These are phyloP conservation scores for Sphagnum fallax DNA, from an alignment of 228 moss, liverwort and hornwort species.

Conservation along the genomic window DNA sequence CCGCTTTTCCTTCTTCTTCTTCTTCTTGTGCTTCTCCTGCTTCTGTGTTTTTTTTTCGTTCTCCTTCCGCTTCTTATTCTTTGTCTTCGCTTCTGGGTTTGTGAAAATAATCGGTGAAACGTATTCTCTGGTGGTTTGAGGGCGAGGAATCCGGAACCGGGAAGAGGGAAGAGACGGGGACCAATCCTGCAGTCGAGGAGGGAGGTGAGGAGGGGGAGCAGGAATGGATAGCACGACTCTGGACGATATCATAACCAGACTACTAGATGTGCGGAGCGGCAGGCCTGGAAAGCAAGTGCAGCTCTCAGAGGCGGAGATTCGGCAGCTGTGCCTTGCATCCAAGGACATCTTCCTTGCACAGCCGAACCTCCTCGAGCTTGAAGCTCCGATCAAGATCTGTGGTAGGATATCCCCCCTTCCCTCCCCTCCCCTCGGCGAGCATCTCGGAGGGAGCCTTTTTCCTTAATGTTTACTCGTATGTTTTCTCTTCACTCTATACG, in stretches of 20 bases:
- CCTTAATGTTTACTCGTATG: not conserved
- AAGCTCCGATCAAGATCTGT: conserved; percentile 99
- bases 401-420: conserved; percentile 23
- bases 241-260: conserved; percentile 88
- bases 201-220: conserved; percentile 26
- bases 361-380: conserved; percentile 98
- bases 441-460: not conserved
- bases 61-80: too few relatives aligned
- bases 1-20: too few relatives aligned
- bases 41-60: too few relatives aligned
- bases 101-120: too few relatives aligned
- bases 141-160: too few relatives aligned
- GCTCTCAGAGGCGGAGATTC: conserved; percentile 92
- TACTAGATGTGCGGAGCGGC: conserved; percentile 84
- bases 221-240: conserved; percentile 83
- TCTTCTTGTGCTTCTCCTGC: too few relatives aligned
- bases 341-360: conserved; percentile 95
- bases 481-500: not conserved
- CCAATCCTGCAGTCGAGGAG: conserved; percentile 18
- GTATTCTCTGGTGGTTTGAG: too few relatives aligned
- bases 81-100: too few relatives aligned
- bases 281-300: conserved; percentile 98
- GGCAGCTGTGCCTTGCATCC: conserved; percentile 87
- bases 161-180: too few relatives aligned
- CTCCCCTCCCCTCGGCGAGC: not conserved